These are phyloP conservation scores for Dichotomocladium elegans DNA, from an alignment of 371 early-diverging fungal species.

Conservation along the genomic window DNA sequence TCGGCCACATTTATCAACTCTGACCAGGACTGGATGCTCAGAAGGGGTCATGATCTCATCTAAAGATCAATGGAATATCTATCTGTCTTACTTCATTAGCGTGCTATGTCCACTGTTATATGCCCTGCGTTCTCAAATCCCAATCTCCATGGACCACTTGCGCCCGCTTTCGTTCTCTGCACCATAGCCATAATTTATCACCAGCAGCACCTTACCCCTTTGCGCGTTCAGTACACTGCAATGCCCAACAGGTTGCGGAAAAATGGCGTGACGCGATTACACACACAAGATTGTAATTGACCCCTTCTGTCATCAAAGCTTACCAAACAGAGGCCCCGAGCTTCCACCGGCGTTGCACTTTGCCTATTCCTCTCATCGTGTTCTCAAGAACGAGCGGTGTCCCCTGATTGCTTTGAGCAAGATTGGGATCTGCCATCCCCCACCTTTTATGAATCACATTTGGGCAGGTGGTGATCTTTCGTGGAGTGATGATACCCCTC, in stretches of 20 bases:
- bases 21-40: too few relatives aligned
- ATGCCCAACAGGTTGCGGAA: neutral
- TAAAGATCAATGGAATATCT: too few relatives aligned
- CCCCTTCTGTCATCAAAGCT: slow-evolving; percentile 8
- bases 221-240: neutral
- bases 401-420: slow-evolving; percentile 72
- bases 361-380: slow-evolving; percentile 67
- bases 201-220: too few relatives aligned
- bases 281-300: slow-evolving; percentile 18
- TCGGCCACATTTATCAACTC: too few relatives aligned
- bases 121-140: too few relatives aligned
- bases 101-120: too few relatives aligned
- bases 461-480: slow-evolving; percentile 80
- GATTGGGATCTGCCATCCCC: slow-evolving; percentile 66
- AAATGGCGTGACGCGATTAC: slow-evolving; percentile 15
- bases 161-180: too few relatives aligned
- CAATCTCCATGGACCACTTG: too few relatives aligned
- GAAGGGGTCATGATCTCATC: too few relatives aligned
- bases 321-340: slow-evolving; percentile 37
- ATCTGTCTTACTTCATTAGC: too few relatives aligned
- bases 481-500: slow-evolving; percentile 55
- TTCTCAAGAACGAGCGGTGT: slow-evolving; percentile 59
- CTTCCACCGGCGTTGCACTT: slow-evolving; percentile 74
- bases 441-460: slow-evolving; percentile 71
- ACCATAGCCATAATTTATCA: too few relatives aligned